Evolutionary conservation across 169 alveolate genomes (phyloP).

Genomic region (Plasmodium gaboni): DNA sequence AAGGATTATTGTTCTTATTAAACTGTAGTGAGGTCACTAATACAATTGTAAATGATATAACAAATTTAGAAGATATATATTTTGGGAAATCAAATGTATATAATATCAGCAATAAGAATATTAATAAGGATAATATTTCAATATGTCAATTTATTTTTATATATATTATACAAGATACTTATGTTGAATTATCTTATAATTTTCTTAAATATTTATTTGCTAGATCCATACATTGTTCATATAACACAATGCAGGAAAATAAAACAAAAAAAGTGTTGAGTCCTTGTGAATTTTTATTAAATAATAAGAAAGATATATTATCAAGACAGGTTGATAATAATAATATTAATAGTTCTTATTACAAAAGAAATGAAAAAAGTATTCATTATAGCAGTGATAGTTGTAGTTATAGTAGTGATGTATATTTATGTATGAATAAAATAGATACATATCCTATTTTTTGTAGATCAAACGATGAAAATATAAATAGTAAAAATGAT

Average conservation of each 20-base stretch:
- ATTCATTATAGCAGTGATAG: neutral
- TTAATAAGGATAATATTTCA: too few species aligned
- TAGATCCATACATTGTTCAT: neutral
- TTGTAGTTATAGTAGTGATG: neutral
- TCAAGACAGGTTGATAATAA: neutral
- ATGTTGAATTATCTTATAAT: conserved; percentile 24
- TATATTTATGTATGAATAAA: neutral
- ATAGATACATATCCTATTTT: neutral
- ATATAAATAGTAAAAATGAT: neutral
- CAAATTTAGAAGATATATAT: conserved; percentile 13
- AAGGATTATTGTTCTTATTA: conserved; percentile 14
- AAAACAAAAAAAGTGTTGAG: neutral
- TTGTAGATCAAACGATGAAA: neutral
- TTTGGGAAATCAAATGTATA: neutral
- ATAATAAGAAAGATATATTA: neutral
- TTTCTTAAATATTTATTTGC: conserved; percentile 7
- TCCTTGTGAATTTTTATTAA: neutral
- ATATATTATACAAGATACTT: conserved; percentile 38
- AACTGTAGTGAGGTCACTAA: conserved; percentile 16
- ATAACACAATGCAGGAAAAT: neutral
- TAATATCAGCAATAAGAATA: neutral
- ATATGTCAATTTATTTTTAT: conserved; percentile 8
- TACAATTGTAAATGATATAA: conserved; percentile 15
- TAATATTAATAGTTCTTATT: neutral
- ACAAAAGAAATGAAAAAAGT: neutral